Conservation (phyloP, 1,139 yeast genomes). For the Yarrowia galli region DNA sequence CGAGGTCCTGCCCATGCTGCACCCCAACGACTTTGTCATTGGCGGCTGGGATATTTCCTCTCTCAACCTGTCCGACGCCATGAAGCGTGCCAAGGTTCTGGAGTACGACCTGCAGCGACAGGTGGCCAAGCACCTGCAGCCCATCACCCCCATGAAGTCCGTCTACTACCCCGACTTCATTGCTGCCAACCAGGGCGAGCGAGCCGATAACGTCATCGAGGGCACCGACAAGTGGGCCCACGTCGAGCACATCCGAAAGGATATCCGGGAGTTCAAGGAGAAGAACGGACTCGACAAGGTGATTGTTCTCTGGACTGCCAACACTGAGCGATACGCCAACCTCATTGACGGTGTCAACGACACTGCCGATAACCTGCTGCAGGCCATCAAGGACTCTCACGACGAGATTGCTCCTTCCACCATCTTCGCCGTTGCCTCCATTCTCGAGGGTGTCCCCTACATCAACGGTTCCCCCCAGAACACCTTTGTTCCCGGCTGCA, state of each 20-base stretch:
- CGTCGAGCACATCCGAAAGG: conserved; percentile 84
- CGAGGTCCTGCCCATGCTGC: conserved; percentile 83
- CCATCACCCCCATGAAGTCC: conserved; percentile 77
- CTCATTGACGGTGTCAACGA: conserved; percentile 83
- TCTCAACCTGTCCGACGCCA: conserved; percentile 74
- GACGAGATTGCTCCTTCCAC: conserved; percentile 90
- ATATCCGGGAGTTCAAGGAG: conserved; percentile 79
- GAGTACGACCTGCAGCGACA: conserved; percentile 85
- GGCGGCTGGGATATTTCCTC: conserved; percentile 95
- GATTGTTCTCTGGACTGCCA: conserved; percentile 94
- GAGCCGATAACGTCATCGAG: conserved; percentile 84
- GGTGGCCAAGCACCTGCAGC: conserved; percentile 69
- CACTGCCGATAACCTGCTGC: conserved; percentile 79
- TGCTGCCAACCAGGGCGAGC: conserved; percentile 90
- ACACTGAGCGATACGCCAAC: conserved; percentile 92
- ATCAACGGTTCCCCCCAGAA: conserved; percentile 98
- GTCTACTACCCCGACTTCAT: conserved; percentile 95
- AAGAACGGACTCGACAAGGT: conserved; percentile 82
- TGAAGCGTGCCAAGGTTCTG: conserved; percentile 85
- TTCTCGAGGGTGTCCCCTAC: conserved; percentile 85
- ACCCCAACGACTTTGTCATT: conserved; percentile 88
- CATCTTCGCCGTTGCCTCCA: conserved; percentile 89
- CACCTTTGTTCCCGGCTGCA: conserved; percentile 94
- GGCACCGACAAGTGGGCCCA: conserved; percentile 80
- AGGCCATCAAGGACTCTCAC: conserved; percentile 78